A percentile compares a stretch with the other conserved stretches of the same genome.
Evolutionary conservation across 345 rosid genomes (phyloP).

Genomic region (Aquilaria malaccensis): DNA sequence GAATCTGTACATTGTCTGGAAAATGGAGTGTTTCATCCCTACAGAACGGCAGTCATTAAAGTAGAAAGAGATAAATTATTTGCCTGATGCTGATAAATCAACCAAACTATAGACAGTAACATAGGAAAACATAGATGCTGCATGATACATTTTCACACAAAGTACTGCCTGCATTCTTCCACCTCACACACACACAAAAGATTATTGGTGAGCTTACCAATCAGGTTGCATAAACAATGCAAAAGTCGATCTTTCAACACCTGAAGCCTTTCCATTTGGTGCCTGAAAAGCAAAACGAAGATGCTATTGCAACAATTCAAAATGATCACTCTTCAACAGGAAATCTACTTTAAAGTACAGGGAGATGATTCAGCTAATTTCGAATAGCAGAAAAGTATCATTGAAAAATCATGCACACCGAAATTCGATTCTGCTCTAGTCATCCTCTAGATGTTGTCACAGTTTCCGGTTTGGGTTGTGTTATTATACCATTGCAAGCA

Average conservation of each 20-base stretch:
- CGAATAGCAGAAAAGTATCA: too few species aligned
- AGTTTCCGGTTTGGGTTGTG: too few species aligned
- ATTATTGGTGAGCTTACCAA: constrained; percentile 37
- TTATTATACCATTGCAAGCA: too few species aligned
- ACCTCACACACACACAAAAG: background rate
- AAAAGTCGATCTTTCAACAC: constrained; percentile 78
- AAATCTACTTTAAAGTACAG: too few species aligned
- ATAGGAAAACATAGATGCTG: constrained; percentile 1
- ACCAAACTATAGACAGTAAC: background rate
- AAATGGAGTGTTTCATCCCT: constrained; percentile 83
- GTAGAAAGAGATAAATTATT: background rate
- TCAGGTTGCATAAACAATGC: constrained; percentile 98
- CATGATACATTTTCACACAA: background rate
- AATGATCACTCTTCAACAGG: too few species aligned
- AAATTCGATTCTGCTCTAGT: too few species aligned
- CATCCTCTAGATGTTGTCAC: too few species aligned
- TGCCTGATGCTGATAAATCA: background rate
- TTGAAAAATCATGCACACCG: too few species aligned
- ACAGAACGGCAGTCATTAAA: constrained; percentile 1
- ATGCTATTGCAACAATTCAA: too few species aligned
- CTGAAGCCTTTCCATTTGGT: constrained; percentile 60
- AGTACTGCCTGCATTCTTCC: background rate
- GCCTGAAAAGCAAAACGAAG: constrained; percentile 34
- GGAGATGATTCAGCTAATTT: too few species aligned
- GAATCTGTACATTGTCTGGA: constrained; percentile 47